Evolutionary conservation across 805 yeast genomes (phyloP), one percentile per base, ranked within the genome.

Genomic region (Pichia californica): DNA sequence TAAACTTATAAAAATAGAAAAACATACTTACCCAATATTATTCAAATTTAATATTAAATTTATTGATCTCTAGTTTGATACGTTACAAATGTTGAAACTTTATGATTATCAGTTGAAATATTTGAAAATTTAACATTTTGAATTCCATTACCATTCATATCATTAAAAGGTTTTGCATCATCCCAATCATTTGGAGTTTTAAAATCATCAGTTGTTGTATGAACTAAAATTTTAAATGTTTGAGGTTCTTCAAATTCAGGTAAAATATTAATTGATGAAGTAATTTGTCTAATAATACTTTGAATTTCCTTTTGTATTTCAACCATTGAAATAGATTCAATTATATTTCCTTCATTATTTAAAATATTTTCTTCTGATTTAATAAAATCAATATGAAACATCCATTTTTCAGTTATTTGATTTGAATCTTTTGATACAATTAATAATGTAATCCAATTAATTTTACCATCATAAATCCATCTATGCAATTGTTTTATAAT

Each of bases 201-300:
- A 4, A 81, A 76, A 31, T 66, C 64, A 1, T 83, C 81, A 52
- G 82, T 84, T 0, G 82, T 85, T 0, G 96, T 84, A 55, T 82
- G 83, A 0, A 88, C 96, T 41, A 88, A 65, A 1, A 89, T 91
- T 55, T 84, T 88, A 61, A 89, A 88, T 0, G 96, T 85, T 55
- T 82, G 78, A 11, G 71, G 78, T 14, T 55, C 60, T 10, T 76
- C 77, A 25, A 89, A 64, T 20, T 82, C 73, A 0, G 98, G 98
- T 32, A 89, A 69, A 57, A 88, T 88, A 0, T 96, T 78, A 2
- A 85, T 86, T 33, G 93, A 81, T 0, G 95, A 87, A 0, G 95
- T 87, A 40, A 89, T 84, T 53, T 89, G 97, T 41, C 96, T 74
- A 31, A 89, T 79, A 6, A 89, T 80, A 0, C 88, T 77, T 59